Evolutionary conservation across 768 basidiomycete species (phyloP).

Genomic region (Omphalotus guepiniiformis): DNA sequence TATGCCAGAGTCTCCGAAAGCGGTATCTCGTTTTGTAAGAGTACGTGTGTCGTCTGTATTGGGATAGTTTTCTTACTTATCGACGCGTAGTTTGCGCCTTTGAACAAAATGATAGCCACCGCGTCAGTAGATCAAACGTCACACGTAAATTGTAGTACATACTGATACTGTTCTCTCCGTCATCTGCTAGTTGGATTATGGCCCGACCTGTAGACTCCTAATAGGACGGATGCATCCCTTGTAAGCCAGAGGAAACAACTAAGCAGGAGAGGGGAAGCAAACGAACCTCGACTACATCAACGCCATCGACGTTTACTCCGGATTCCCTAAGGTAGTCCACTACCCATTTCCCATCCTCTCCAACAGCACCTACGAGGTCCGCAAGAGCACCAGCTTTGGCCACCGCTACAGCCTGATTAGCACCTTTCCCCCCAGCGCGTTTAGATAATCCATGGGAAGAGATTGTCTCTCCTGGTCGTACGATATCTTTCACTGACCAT

Average conservation of each 20-base stretch:
- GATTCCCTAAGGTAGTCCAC: conserved; percentile 31
- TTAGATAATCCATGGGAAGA: conserved; percentile 46
- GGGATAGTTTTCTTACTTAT: conserved; percentile 29
- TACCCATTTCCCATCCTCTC: conserved; percentile 49
- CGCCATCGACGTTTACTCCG: conserved; percentile 36
- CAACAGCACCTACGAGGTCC: conserved; percentile 48
- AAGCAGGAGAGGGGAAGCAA: not conserved
- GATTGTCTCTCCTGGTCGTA: conserved; percentile 56
- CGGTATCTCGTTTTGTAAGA: conserved; percentile 60
- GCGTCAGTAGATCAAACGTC: not conserved
- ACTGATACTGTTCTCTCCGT: conserved; percentile 65
- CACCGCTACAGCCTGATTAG: conserved; percentile 59
- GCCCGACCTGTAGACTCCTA: conserved; percentile 55
- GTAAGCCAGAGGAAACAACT: not conserved
- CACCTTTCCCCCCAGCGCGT: conserved; percentile 58
- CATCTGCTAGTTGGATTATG: conserved; percentile 52
- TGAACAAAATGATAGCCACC: conserved; percentile 42
- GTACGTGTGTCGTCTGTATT: conserved; percentile 41
- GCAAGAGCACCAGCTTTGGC: conserved; percentile 46
- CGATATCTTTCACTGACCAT: conserved; percentile 44
- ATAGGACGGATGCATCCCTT: not conserved
- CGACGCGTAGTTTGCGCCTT: conserved; percentile 51
- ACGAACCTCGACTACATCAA: conserved; percentile 38
- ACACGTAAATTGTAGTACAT: conserved; percentile 14
- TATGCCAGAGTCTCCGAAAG: conserved; percentile 35